Base-by-base conservation (phyloP, 768 basidiomycete genomes). In the Boletellus ananas region DNA sequence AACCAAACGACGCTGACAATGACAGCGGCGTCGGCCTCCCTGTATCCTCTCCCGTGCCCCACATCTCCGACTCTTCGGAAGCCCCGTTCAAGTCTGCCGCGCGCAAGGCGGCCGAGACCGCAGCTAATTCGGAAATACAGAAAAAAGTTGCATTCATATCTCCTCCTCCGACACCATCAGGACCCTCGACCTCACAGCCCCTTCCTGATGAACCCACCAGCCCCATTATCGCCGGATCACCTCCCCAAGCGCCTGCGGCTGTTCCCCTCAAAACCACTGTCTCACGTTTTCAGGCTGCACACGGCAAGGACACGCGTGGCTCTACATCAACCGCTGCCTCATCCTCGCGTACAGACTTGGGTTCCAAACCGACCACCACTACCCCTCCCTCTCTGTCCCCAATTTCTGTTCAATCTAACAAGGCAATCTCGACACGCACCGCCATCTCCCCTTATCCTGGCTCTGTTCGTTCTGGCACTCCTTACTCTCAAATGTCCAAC, bases 101-200 rank as follows among this genome's bases (percentile, higher is more conserved):
- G 16, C 73, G 74, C 57, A 76, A 70, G 62, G 67, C 66, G 25
- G 64, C 66, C 49, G 74, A 73, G 44, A 59, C 60, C 34, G 44
- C 51, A n/a, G 25, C 57, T 12, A 52, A 33, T 41, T 66, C 66
- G 54, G 85, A 86, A 56, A 73, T 79, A 29, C 80, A 79, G 62
- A 93, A 93, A 76, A 90, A 90, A 71, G 90, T 93, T 39, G 90
- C 89, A 23, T 93, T 93, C 70, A 77, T 87, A 60, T 89, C 88
- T 25, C 88, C 89, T 43, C 81, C 86, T 13, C 86, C 85, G 25
- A 86, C 87, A 0, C 83, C 85, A 43, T 68, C 74, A 34, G 77
- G 71, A 52, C 72, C 77, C 52, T 63, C 64, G 46, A 52, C 64
- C 54, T 79, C 84, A 66, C 77, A 75, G 61, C 66, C 74, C 45